Evolutionary conservation across 192 early-diverging fungal species (phyloP).

Genomic region (Spizellomyces sp.): DNA sequence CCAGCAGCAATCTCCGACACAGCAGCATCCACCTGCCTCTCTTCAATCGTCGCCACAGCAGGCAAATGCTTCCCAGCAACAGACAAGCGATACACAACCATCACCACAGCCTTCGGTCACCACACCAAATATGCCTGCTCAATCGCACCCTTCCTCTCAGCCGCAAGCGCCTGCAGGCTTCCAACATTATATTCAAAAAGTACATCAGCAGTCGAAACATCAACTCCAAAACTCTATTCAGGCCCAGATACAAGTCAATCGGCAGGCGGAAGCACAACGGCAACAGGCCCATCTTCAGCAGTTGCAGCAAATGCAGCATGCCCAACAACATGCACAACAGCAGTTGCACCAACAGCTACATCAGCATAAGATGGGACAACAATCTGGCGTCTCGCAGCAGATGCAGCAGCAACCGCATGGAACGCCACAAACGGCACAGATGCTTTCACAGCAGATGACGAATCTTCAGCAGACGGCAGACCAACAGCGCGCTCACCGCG

Average conservation of each 20-base stretch:
- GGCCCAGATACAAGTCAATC: neutral
- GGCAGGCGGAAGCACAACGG: neutral
- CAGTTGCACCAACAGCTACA: neutral
- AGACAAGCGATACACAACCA: neutral
- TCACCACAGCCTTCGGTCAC: neutral
- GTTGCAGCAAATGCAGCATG: neutral
- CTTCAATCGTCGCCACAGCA: neutral
- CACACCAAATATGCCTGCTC: neutral
- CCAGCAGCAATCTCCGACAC: neutral
- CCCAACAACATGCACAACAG: neutral
- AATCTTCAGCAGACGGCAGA: too few relatives aligned
- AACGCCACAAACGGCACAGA: too few relatives aligned
- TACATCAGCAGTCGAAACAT: slow-evolving; percentile 7
- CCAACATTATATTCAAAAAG: slow-evolving; percentile 10
- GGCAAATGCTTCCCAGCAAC: neutral
- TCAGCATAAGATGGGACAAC: neutral
- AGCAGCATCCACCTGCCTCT: neutral
- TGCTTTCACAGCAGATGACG: too few relatives aligned
- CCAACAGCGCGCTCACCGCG: too few relatives aligned
- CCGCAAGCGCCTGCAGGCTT: neutral
- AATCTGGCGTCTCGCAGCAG: neutral
- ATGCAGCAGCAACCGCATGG: too few relatives aligned
- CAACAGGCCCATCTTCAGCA: neutral
- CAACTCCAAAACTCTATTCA: slow-evolving; percentile 2
- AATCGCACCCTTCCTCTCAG: neutral